Conservation (phyloP, 768 basidiomycete genomes). For the Termitomyces sp. region DNA sequence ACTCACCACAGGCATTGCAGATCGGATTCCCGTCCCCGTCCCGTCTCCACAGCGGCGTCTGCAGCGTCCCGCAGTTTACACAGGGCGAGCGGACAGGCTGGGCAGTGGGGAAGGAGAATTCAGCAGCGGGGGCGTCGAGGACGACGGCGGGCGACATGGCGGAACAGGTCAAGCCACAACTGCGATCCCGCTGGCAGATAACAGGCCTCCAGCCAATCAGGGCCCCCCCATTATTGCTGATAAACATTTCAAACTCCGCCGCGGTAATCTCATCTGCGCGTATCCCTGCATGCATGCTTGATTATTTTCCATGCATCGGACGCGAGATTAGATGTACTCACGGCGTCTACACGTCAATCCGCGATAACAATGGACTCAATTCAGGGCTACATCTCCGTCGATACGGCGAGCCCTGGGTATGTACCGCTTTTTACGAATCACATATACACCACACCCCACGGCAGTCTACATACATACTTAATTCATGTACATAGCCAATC, state of each 20-base stretch:
- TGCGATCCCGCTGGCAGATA: conserved; percentile 21
- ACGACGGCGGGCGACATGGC: conserved; percentile 17
- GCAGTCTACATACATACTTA: too few relatives aligned
- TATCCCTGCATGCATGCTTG: too few relatives aligned
- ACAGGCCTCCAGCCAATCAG: conserved; percentile 34
- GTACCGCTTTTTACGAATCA: too few relatives aligned
- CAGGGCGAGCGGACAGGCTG: conserved; percentile 42
- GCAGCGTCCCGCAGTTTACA: conserved; percentile 72
- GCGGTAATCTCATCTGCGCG: neutral
- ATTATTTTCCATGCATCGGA: conserved; percentile 1
- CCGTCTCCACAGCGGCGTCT: conserved; percentile 83
- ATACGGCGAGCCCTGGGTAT: too few relatives aligned
- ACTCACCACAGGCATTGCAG: conserved; percentile 79
- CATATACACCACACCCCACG: too few relatives aligned
- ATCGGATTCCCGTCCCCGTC: conserved; percentile 79
- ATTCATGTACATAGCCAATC: too few relatives aligned
- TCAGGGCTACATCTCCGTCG: too few relatives aligned
- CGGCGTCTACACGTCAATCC: neutral
- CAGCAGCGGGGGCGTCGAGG: conserved; percentile 16
- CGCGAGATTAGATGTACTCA: neutral
- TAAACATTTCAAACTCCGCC: conserved; percentile 15
- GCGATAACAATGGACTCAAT: too few relatives aligned
- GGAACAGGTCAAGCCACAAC: conserved; percentile 8
- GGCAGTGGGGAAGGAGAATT: conserved; percentile 16
- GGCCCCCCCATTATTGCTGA: conserved; percentile 24